phyloP scores from a whole-genome alignment of 2,329 filamentous ascomycete species.

The Cadophora sp. region DNA sequence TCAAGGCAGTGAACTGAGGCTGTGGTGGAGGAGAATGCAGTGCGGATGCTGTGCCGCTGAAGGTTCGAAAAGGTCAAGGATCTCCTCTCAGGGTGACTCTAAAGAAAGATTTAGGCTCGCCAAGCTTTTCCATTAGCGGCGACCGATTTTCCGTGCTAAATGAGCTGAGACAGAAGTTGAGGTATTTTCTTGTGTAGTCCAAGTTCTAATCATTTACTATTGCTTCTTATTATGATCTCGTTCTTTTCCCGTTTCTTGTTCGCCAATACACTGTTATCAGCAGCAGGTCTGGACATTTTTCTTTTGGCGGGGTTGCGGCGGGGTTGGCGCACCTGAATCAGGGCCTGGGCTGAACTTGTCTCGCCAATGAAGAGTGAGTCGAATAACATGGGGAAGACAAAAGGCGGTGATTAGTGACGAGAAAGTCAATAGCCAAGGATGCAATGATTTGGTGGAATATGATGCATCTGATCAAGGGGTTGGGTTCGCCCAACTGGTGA shows the following conservation, averaged over 20 bases:
- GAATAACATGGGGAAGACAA: slow-evolving; percentile 1
- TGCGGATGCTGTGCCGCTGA: slow-evolving; percentile 11
- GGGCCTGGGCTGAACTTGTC: background rate
- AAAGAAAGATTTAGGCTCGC: slow-evolving; percentile 17
- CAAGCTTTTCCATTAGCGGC: slow-evolving; percentile 11
- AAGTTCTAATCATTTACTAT: no score
- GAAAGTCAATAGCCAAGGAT: background rate
- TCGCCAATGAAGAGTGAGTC: background rate
- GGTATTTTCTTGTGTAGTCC: background rate
- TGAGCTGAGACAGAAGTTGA: background rate
- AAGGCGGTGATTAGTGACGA: slow-evolving; percentile 1
- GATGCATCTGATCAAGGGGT: background rate
- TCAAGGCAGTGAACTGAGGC: slow-evolving; percentile 17
- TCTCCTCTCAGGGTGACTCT: background rate
- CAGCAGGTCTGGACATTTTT: background rate
- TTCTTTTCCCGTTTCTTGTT: background rate
- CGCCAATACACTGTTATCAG: background rate
- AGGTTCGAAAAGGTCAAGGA: no score
- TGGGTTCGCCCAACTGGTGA: background rate
- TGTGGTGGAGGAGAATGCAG: slow-evolving; percentile 3
- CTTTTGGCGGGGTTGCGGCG: slow-evolving; percentile 8
- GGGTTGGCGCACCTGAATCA: background rate
- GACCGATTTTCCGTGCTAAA: background rate
- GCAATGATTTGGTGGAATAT: background rate
- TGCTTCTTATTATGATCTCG: background rate